Evolutionary conservation across 441 rosid species (phyloP).

Genomic region (Biscutella laevigata): DNA sequence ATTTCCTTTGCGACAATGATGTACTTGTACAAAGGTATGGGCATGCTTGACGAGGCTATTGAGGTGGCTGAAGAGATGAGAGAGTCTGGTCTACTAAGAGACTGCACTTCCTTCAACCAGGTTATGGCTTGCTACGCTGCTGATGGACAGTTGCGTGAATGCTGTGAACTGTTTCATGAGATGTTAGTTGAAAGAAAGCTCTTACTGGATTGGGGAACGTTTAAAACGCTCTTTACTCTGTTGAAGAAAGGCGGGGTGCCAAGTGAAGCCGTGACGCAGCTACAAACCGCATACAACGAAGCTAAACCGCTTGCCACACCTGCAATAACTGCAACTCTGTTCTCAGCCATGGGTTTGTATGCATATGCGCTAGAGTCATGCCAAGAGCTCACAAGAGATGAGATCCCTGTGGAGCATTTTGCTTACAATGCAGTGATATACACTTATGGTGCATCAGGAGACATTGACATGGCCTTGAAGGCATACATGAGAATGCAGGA

Average conservation of each 20-base stretch:
- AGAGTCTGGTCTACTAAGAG: slow-evolving; percentile 47
- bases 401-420: slow-evolving; percentile 34
- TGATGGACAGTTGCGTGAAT: slow-evolving; percentile 55
- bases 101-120: slow-evolving; percentile 57
- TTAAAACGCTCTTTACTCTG: slow-evolving; percentile 49
- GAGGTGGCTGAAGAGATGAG: slow-evolving; percentile 86
- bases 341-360: slow-evolving; percentile 60
- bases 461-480: slow-evolving; percentile 54
- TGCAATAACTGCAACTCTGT: slow-evolving; percentile 51
- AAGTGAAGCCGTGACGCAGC: slow-evolving; percentile 66
- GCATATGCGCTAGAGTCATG: slow-evolving; percentile 46
- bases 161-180: slow-evolving; percentile 62
- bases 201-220: slow-evolving; percentile 56
- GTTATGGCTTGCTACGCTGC: slow-evolving; percentile 65
- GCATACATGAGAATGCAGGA: slow-evolving; percentile 69
- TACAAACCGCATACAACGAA: slow-evolving; percentile 50
- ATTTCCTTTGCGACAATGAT: slow-evolving; percentile 74
- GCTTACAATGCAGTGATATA: slow-evolving; percentile 65
- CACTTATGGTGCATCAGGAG: slow-evolving; percentile 51
- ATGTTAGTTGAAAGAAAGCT: slow-evolving; percentile 51
- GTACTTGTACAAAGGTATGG: slow-evolving; percentile 66
- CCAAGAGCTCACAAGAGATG: slow-evolving; percentile 35
- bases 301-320: slow-evolving; percentile 59
- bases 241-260: slow-evolving; percentile 70
- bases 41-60: slow-evolving; percentile 78